Evolutionary conservation across 2,329 filamentous ascomycete genomes (phyloP).

Genomic region (Clathrospora elynae): DNA sequence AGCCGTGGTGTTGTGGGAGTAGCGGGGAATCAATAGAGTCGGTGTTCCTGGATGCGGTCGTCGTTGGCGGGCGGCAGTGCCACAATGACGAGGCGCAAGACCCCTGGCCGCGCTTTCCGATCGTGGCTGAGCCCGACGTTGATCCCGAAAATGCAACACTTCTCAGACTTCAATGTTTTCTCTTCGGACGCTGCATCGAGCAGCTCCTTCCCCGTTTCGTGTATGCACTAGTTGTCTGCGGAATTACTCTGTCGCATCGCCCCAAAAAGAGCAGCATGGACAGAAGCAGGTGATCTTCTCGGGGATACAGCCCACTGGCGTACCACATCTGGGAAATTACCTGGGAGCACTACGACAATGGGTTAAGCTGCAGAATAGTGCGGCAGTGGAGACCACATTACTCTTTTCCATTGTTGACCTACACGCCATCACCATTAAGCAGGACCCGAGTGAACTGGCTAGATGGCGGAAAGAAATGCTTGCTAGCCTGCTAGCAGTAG

Average conservation of each 20-base stretch:
- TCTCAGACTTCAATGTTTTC: slow-evolving; percentile 29
- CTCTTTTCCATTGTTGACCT: slow-evolving; percentile 91
- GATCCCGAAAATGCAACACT: slow-evolving; percentile 4
- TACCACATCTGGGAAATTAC: slow-evolving; percentile 95
- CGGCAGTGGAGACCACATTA: slow-evolving; percentile 63
- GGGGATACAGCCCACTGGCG: slow-evolving; percentile 93
- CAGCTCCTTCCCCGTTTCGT: slow-evolving; percentile 13
- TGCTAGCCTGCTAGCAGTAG: slow-evolving; percentile 81
- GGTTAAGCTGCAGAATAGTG: slow-evolving; percentile 75
- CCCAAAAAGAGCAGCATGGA: background rate
- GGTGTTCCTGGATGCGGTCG: slow-evolving; percentile 18
- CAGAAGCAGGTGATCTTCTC: slow-evolving; percentile 70
- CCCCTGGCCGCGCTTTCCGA: slow-evolving; percentile 17
- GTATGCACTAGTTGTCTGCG: slow-evolving; percentile 16
- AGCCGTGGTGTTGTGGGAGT: slow-evolving; percentile 6
- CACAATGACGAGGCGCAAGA: slow-evolving; percentile 36
- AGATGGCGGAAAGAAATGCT: slow-evolving; percentile 74
- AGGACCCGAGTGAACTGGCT: slow-evolving; percentile 66
- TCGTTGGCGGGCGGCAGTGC: slow-evolving; percentile 27
- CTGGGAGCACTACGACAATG: slow-evolving; percentile 86
- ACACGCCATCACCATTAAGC: slow-evolving; percentile 81
- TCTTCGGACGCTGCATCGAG: slow-evolving; percentile 25
- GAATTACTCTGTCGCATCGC: slow-evolving; percentile 8
- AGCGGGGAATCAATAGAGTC: slow-evolving; percentile 11
- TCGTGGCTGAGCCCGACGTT: slow-evolving; percentile 21